Evolutionary conservation across 371 early-diverging fungal species (phyloP).

Genomic region (Apophysomyces variabilis): DNA sequence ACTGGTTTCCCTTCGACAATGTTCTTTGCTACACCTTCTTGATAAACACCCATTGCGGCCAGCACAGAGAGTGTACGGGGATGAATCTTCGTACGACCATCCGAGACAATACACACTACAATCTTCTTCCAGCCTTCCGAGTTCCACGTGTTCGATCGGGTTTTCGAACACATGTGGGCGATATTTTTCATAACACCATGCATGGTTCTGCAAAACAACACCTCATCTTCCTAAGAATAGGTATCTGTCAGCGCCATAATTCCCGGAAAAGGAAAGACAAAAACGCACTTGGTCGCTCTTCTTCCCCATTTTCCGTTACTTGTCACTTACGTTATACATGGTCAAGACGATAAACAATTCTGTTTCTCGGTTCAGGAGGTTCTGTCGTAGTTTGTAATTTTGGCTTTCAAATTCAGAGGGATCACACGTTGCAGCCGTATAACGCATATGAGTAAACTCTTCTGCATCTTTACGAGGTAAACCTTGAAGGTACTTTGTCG

Average conservation of each 20-base stretch:
- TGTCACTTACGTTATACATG: constrained; percentile 84
- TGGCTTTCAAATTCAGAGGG: constrained; percentile 78
- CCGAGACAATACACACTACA: constrained; percentile 88
- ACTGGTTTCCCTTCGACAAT: constrained; percentile 69
- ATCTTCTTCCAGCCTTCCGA: constrained; percentile 92
- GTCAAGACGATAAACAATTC: constrained; percentile 92
- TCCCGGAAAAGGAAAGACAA: too few relatives aligned
- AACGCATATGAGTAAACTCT: constrained; percentile 81
- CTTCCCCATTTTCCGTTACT: background rate
- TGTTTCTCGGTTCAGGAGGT: constrained; percentile 72
- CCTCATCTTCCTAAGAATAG: constrained; percentile 77
- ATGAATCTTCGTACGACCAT: constrained; percentile 80
- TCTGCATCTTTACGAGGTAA: constrained; percentile 62
- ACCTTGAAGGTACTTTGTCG: constrained; percentile 61
- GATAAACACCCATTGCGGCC: constrained; percentile 90
- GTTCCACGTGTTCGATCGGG: constrained; percentile 83
- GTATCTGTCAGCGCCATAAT: background rate
- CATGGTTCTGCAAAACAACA: constrained; percentile 90
- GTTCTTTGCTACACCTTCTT: constrained; percentile 87
- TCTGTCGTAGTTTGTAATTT: constrained; percentile 83
- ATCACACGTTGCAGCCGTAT: constrained; percentile 86
- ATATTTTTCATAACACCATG: constrained; percentile 91
- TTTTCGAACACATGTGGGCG: constrained; percentile 82
- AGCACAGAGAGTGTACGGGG: constrained; percentile 79
- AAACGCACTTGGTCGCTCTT: background rate